These are phyloP conservation scores for Aquanectria penicillioides DNA, from an alignment of 2,329 filamentous ascomycete genomes.

Conservation along the genomic window DNA sequence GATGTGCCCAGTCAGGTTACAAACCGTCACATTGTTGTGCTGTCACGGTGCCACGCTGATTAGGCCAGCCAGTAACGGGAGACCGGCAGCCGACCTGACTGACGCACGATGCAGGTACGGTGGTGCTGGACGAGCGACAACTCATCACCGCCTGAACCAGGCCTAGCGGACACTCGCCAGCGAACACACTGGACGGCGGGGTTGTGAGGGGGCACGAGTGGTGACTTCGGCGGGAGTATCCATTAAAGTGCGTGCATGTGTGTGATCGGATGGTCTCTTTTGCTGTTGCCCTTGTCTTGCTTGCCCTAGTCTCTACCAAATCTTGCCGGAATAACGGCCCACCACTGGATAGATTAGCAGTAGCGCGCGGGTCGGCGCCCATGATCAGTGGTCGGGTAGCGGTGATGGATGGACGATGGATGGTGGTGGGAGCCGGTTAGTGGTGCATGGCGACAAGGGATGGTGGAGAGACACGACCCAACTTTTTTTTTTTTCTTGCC, in stretches of 20 bases:
- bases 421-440: slow-evolving; percentile 29
- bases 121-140: slow-evolving; percentile 26
- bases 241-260: slow-evolving; percentile 26
- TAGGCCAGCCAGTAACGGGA: neutral
- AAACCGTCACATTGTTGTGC: too few relatives aligned
- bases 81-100: neutral
- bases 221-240: neutral
- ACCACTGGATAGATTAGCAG: slow-evolving; percentile 21
- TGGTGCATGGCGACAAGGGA: slow-evolving; percentile 7
- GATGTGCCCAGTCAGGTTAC: neutral
- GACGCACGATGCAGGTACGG: slow-evolving; percentile 19
- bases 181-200: neutral
- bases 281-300: neutral
- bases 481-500: slow-evolving; percentile 16
- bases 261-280: slow-evolving; percentile 15
- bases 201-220: neutral
- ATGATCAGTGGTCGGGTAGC: slow-evolving; percentile 17
- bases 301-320: neutral
- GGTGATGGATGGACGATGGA: slow-evolving; percentile 19
- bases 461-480: slow-evolving; percentile 22
- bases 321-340: slow-evolving; percentile 18
- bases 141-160: slow-evolving; percentile 30
- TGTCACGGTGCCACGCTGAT: neutral
- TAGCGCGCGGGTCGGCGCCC: slow-evolving; percentile 37
- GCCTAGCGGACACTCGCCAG: slow-evolving; percentile 6